phyloP scores from a whole-genome alignment of 768 basidiomycete genomes.

The Piloderma croceum region DNA sequence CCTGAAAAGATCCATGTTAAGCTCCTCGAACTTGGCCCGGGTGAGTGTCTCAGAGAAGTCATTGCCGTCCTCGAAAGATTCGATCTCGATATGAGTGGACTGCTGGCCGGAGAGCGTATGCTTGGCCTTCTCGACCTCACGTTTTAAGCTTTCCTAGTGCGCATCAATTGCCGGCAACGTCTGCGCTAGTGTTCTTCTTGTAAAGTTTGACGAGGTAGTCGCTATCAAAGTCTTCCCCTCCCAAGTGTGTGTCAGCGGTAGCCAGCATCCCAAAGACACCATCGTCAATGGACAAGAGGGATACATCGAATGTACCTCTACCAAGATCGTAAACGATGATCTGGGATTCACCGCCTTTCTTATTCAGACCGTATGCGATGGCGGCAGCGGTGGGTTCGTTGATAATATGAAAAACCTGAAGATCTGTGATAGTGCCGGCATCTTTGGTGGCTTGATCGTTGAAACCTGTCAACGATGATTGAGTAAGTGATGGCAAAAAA shows the following conservation, averaged over 20 bases:
- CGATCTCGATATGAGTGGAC: slow-evolving; percentile 56
- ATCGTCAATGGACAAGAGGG: slow-evolving; percentile 44
- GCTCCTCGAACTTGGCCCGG: slow-evolving; percentile 80
- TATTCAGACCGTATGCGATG: slow-evolving; percentile 65
- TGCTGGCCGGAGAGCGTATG: slow-evolving; percentile 50
- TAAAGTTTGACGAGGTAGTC: slow-evolving; percentile 65
- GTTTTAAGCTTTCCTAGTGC: slow-evolving; percentile 68
- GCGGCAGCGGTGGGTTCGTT: slow-evolving; percentile 71
- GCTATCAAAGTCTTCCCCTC: slow-evolving; percentile 55
- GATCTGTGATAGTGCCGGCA: slow-evolving; percentile 59
- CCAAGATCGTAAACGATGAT: slow-evolving; percentile 53
- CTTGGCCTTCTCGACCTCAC: slow-evolving; percentile 71
- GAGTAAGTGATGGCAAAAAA: neutral
- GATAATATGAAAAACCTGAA: slow-evolving; percentile 59
- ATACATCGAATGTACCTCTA: slow-evolving; percentile 48
- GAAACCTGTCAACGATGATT: slow-evolving; percentile 44
- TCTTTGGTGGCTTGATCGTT: slow-evolving; percentile 69
- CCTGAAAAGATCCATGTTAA: slow-evolving; percentile 77
- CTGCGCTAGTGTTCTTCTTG: slow-evolving; percentile 62
- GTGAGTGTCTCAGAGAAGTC: slow-evolving; percentile 79
- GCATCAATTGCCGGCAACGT: slow-evolving; percentile 54
- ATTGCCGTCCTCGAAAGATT: slow-evolving; percentile 64
- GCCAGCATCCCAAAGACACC: slow-evolving; percentile 46
- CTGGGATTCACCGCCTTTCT: slow-evolving; percentile 46
- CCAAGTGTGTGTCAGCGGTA: slow-evolving; percentile 47